Conservation (phyloP, 1,284 basidiomycete genomes). For the Ceratobasidium sp. region DNA sequence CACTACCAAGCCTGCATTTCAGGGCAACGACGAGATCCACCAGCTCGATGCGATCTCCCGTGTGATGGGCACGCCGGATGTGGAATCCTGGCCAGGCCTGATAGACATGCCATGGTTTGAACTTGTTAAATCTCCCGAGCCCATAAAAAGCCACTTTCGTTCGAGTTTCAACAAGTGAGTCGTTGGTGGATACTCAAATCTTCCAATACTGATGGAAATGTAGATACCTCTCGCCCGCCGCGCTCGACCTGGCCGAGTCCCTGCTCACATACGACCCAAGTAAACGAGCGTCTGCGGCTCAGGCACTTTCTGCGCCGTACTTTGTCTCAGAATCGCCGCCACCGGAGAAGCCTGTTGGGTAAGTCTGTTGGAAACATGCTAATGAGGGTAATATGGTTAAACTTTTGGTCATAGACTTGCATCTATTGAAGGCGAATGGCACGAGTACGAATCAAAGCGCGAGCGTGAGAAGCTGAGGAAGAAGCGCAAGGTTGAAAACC, state of each 20-base stretch:
- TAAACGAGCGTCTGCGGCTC: conserved; percentile 79
- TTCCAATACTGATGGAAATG: neutral
- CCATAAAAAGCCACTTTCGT: conserved; percentile 77
- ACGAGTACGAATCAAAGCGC: conserved; percentile 90
- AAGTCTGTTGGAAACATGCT: conserved; percentile 56
- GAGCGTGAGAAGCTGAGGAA: conserved; percentile 74
- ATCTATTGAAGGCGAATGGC: conserved; percentile 92
- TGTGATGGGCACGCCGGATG: conserved; percentile 87
- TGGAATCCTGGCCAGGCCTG: conserved; percentile 86
- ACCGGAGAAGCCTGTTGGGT: conserved; percentile 84
- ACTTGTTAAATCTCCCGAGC: conserved; percentile 89
- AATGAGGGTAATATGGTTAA: conserved; percentile 7
- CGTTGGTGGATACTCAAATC: neutral
- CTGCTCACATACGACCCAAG: conserved; percentile 88
- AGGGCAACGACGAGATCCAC: conserved; percentile 96
- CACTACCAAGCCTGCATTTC: conserved; percentile 94
- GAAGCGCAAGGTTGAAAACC: conserved; percentile 45
- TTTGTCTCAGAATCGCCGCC: conserved; percentile 83
- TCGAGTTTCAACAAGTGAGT: conserved; percentile 83
- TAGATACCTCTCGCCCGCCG: conserved; percentile 86
- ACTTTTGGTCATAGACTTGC: conserved; percentile 65
- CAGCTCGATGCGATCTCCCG: conserved; percentile 95
- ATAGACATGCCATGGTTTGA: conserved; percentile 96
- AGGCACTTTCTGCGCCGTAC: conserved; percentile 86
- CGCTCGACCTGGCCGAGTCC: conserved; percentile 84